Base-by-base conservation (phyloP, 176 grass and related monocot genomes). In the Pontederia crassipes region DNA sequence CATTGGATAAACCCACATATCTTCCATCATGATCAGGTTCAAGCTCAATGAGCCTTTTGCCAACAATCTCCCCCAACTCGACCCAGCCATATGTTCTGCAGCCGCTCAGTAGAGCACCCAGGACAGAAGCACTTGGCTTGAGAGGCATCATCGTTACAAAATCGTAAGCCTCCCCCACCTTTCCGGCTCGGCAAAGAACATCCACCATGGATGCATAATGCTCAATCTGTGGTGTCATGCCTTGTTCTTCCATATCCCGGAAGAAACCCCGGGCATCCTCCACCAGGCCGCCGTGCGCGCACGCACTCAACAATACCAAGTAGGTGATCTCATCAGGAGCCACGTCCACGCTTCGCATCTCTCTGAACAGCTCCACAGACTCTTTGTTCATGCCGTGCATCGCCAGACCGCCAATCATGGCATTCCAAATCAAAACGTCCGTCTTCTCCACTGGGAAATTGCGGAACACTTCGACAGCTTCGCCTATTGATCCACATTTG, bases 191-290 rank as follows among this genome's bases (percentile, higher is more conserved):
- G 28, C 82, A 80, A 74, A 90, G 82, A 17, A 86, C 82, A 63
- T 90, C 79, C 40, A 90, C 79, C 54, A 86, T 71, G 61, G 79
- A 90, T 57, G 82, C 73, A 54, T 83, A 90, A 35, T 90, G 87
- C 70, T 90, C 79, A 0, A 83, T 65, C 13, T 90, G 82, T 28
- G 82, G 77, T 67, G 45, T 71, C 47, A 83, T 61, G 17, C 77
- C 74, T 68, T 77, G 82, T 10, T 66, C 73, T 71, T 83, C 70
- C 45, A 90, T 73, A 7, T 18, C 74, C 48, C 54, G 57, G 64
- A 90, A 86, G 76, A 86, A 80, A 8, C 17, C 50, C 73, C 76
- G 74, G 54, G 87, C 82, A 51, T 86, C 76, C 28, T 80, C 79
- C 29, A 90, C 79, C 49, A 90, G 48, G 55, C 87, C 79, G 40